Conservation (phyloP, 2,329 filamentous ascomycete species). For the Xylaria sp. region DNA sequence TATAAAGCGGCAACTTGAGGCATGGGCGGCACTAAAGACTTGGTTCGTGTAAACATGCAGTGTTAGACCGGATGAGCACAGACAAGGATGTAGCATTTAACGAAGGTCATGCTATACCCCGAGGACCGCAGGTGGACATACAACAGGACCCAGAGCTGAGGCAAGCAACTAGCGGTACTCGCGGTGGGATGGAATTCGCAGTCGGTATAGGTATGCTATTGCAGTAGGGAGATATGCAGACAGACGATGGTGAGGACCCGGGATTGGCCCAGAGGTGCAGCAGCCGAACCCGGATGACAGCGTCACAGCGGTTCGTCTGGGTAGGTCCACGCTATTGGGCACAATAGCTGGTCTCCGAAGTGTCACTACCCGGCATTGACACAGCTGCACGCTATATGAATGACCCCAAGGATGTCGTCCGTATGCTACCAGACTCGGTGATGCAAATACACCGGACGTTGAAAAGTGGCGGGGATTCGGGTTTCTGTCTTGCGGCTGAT, state of each 20-base stretch:
- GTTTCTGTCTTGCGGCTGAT: slow-evolving; percentile 3
- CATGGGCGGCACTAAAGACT: slow-evolving; percentile 28
- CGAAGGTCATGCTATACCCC: slow-evolving; percentile 37
- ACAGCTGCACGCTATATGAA: slow-evolving; percentile 28
- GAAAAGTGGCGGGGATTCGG: slow-evolving; percentile 11
- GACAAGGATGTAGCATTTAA: slow-evolving; percentile 19
- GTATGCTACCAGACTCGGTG: slow-evolving; percentile 16
- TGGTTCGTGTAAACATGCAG: slow-evolving; percentile 22
- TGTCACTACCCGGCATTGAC: slow-evolving; percentile 25
- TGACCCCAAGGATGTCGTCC: slow-evolving; percentile 13
- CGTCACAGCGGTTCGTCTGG: slow-evolving; percentile 29
- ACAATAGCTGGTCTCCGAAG: slow-evolving; percentile 38
- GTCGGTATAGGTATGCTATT: slow-evolving; percentile 36
- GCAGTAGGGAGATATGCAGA: slow-evolving; percentile 26
- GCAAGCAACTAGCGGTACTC: slow-evolving; percentile 32
- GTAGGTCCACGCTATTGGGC: slow-evolving; percentile 33
- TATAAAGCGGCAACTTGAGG: slow-evolving; percentile 30
- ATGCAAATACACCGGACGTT: slow-evolving; percentile 15
- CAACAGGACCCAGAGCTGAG: slow-evolving; percentile 32
- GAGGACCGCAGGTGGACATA: slow-evolving; percentile 33
- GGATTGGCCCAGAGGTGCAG: slow-evolving; percentile 26
- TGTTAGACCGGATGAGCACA: slow-evolving; percentile 25
- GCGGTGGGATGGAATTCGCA: slow-evolving; percentile 26
- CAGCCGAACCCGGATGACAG: slow-evolving; percentile 30
- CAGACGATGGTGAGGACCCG: slow-evolving; percentile 25